Evolutionary conservation across 1,139 yeast genomes (phyloP), one percentile per base, ranked within the genome.

Genomic region (Geotrichum fermentans): DNA sequence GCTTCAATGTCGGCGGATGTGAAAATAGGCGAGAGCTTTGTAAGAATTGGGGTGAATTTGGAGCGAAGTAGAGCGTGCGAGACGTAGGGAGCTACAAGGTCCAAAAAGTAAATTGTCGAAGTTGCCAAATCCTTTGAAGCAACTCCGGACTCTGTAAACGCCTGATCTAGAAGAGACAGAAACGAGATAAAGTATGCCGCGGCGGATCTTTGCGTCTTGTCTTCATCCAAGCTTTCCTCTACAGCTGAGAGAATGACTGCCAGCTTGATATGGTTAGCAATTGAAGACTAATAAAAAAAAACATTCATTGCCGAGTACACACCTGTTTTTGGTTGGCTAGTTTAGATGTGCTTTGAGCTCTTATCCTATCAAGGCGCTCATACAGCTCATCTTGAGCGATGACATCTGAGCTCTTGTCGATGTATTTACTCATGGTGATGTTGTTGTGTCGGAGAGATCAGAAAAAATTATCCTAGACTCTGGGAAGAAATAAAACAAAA

Each of bases 101-200:
- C 96, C 54, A 94, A 74, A 56, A 92, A 78, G 63, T 92, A 92
- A 5, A 89, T 80, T 2, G 95, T 78, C 1, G 94, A 74, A 1
- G 85, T 73, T 2, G 94, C 95, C 54, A 89, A 72, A 33, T 73
- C 75, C 14, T 71, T 61, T 59, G 88, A 92, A 7, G 70, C 64
- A 35, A 82, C 75, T 18, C 70, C 71, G 42, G 79, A 82, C 1
- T 56, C 59, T 14, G 58, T 39, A 37, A 86, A 75, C 35, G 89
- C 76, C 64, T 88, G 95, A 55, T 87, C 95, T 52, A 92, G 71
- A 38, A 92, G 71, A 1, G 96, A 78, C 55, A 90, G 70, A 58
- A 92, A 83, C 0, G 97, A 85, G 14, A 89, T 82, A 61, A 89
- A 82, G 66, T 92, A 92, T 2, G 90, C 83, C 14, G 85, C 82